Evolutionary conservation across 768 basidiomycete species (phyloP), one percentile per base, ranked within the genome.

Genomic region (Gyrodon lividus): DNA sequence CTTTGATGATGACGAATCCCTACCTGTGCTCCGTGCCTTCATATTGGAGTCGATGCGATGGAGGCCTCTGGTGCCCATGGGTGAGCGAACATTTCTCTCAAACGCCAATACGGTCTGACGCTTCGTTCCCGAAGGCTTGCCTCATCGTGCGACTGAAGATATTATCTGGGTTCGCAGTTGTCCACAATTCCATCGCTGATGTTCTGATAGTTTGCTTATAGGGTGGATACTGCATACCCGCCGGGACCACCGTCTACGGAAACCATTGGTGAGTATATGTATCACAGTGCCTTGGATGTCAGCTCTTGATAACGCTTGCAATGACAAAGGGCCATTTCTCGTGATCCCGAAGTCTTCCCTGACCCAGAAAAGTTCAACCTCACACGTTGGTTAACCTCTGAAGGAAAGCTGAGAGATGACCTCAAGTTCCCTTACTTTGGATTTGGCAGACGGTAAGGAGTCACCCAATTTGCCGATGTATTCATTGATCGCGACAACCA

Each of bases 361-460:
- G 62, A 73, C 45, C 72, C 74, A 4, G 55, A 64, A n/a, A 56
- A 46, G 1, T 77, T 77, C 51, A 56, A 71, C 30, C 65, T 72
- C 5, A 60, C 59, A 4, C 69, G 75, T 6, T 72, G 65, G 58
- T 43, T 72, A 5, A 58, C 44, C 4, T 5, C 35, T 0, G 51
- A 55, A 2, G 59, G 54, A 23, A 38, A 38, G 12, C 22, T 82
- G 9, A 70, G 72, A 26, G 75, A 77, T 3, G 78, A 80, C 47
- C 55, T 80, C 14, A 77, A 73, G 54, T 66, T 72, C 5, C 79
- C 72, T 54, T 61, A 70, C n/a, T 83, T 81, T 52, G 80, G 81
- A 0, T 81, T 80, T 55, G 81, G 79, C 10, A 61, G 79, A 51
- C 49, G 55, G 68, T 65, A 37, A 48, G 50, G 17, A 30, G 16